phyloP scores from a whole-genome alignment of 2,329 filamentous ascomycete genomes.

The Trichoderma simmonsii region DNA sequence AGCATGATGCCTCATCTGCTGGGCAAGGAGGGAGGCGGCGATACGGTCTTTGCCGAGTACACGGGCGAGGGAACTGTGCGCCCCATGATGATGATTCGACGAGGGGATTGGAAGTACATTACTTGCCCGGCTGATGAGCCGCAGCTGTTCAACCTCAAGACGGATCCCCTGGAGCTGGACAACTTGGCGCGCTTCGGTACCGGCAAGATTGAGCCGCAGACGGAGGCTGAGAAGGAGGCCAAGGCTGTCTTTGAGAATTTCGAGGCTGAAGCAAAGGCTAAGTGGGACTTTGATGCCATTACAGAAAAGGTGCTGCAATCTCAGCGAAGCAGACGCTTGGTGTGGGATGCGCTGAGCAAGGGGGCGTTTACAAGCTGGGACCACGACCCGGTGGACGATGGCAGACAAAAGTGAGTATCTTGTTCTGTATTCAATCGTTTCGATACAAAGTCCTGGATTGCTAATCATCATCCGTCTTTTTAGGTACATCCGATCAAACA shows the following conservation, averaged over 20 bases:
- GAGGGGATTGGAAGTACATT: conserved; percentile 87
- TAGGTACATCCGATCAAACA: conserved; percentile 82
- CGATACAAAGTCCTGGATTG: conserved; percentile 6
- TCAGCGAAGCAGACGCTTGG: conserved; percentile 74
- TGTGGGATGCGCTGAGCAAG: conserved; percentile 74
- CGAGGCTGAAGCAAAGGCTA: conserved; percentile 65
- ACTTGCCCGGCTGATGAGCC: conserved; percentile 80
- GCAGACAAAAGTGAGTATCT: conserved; percentile 56
- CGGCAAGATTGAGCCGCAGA: conserved; percentile 36
- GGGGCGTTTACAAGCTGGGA: conserved; percentile 83
- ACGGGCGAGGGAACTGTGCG: conserved; percentile 88
- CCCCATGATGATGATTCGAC: conserved; percentile 90
- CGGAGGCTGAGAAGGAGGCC: conserved; percentile 44
- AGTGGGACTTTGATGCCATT: conserved; percentile 80
- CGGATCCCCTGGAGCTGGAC: conserved; percentile 72
- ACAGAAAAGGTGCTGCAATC: conserved; percentile 70
- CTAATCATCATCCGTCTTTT: conserved; percentile 24
- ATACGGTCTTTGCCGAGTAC: conserved; percentile 93
- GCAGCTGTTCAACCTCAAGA: conserved; percentile 76
- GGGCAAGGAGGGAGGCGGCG: conserved; percentile 63
- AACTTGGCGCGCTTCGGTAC: conserved; percentile 59
- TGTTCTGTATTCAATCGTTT: too few species aligned
- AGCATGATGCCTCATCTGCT: conserved; percentile 78
- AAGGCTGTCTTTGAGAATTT: conserved; percentile 61
- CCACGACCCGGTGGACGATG: conserved; percentile 71